These are phyloP conservation scores for Candida adriatica DNA, from an alignment of 805 yeast species.

Conservation along the genomic window DNA sequence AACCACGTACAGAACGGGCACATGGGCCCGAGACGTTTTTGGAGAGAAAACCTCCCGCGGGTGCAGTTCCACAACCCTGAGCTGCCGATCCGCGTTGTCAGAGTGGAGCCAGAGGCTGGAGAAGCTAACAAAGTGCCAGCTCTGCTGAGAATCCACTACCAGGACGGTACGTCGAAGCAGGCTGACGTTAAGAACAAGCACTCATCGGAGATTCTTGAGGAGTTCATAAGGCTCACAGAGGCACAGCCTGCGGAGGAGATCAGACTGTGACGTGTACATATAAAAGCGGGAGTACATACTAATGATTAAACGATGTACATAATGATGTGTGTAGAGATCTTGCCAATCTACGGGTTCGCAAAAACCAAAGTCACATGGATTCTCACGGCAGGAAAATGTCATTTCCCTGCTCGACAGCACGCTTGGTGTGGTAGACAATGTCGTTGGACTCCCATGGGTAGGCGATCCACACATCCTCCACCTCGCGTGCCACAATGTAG, in stretches of 20 bases:
- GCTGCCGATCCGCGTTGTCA: conserved; percentile 50
- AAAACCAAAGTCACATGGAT: too few relatives aligned
- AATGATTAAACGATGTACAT: too few relatives aligned
- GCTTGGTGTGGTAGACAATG: conserved; percentile 64
- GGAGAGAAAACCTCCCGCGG: conserved; percentile 58
- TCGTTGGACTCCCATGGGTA: conserved; percentile 83
- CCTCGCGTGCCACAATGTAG: conserved; percentile 68
- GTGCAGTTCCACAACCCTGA: conserved; percentile 79
- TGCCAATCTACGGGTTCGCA: too few relatives aligned
- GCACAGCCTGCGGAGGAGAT: conserved; percentile 43
- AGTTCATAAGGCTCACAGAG: conserved; percentile 42
- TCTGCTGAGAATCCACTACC: conserved; percentile 33
- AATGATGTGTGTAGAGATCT: too few relatives aligned
- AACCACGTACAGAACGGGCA: conserved; percentile 43
- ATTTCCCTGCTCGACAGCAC: conserved; percentile 69
- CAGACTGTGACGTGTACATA: too few relatives aligned
- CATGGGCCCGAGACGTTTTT: conserved; percentile 43
- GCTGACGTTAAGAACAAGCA: conserved; percentile 49
- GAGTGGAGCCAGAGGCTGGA: conserved; percentile 41
- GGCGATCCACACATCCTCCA: conserved; percentile 79
- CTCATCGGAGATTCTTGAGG: conserved; percentile 47
- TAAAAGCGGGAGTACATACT: too few relatives aligned
- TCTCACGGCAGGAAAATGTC: conserved; percentile 35
- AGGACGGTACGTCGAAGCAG: conserved; percentile 30
- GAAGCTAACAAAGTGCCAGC: conserved; percentile 39